Evolutionary conservation across 2,329 filamentous ascomycete genomes (phyloP), one percentile per base, ranked within the genome.

Genomic region (Nemania sp.): DNA sequence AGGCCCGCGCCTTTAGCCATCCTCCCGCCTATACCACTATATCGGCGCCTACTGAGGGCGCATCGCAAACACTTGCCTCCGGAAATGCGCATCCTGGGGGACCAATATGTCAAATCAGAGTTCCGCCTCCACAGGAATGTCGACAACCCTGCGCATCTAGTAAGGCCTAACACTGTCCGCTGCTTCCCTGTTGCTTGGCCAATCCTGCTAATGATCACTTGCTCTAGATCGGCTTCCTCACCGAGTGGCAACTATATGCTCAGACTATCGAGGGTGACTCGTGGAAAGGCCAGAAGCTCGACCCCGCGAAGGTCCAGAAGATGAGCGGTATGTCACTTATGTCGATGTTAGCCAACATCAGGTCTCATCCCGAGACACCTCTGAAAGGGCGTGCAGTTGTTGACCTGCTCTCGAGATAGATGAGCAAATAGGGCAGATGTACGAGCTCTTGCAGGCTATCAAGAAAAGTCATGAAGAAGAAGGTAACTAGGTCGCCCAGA

Each of bases 171-270:
- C 12, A 21, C 12, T 5, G 18, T 43, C 11, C 32, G 1, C n/a
- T 2, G 11, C 17, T 20, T 6, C 15, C 11, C 34, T 32, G 25
- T 7, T 29, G 25, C 25, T 29, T 0, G 17, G 7, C 18, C n/a
- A 9, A 3, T 2, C 12, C 43, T 37, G n/a, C 54, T 53, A 29
- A 56, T 52, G 18, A 21, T 11, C 15, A 18, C 11, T 39, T 39
- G 34, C 13, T 52, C 13, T 67, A 96, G 92, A 92, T 98, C 69
- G 95, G 94, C 1, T 99, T 99, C 75, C 81, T 99, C 68, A 94
- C 91, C 0, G 93, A 98, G 76, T 99, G 94, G 94, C 95, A 99
- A 76, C 79, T 91, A 54, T 99, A 98, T 73, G 93, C 92, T 1
- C 94, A 99, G 74, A 88, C 92, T 73, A 79, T 99, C 15, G 94